These are phyloP conservation scores for Apocynum venetum DNA, from an alignment of 257 asterid species.

Conservation along the genomic window DNA sequence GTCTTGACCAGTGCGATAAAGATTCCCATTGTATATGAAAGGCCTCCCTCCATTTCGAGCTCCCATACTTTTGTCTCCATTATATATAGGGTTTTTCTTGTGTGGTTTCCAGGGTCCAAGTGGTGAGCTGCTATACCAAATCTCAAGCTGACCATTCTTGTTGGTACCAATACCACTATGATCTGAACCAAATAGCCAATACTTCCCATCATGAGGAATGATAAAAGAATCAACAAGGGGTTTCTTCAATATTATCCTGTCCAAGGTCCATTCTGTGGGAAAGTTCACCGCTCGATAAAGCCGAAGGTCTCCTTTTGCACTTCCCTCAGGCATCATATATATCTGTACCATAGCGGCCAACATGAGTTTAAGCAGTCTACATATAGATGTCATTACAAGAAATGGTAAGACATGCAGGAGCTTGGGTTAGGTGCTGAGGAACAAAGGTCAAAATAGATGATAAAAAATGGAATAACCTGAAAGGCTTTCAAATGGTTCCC, in stretches of 20 bases:
- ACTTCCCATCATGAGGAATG: slow-evolving; percentile 61
- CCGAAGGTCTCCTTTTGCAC: slow-evolving; percentile 85
- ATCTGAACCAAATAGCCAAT: slow-evolving; percentile 93
- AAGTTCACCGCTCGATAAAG: slow-evolving; percentile 78
- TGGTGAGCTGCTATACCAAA: slow-evolving; percentile 78
- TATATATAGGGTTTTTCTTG: slow-evolving; percentile 72
- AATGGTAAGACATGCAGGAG: background rate
- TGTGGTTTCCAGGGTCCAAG: slow-evolving; percentile 95
- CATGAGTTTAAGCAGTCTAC: background rate
- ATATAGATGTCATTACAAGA: background rate
- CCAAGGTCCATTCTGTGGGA: slow-evolving; percentile 78
- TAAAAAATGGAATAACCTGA: background rate
- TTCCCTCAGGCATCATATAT: slow-evolving; percentile 97
- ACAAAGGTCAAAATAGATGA: background rate
- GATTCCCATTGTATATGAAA: slow-evolving; percentile 52
- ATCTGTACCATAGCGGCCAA: slow-evolving; percentile 38
- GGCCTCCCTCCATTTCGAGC: slow-evolving; percentile 99
- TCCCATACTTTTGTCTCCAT: slow-evolving; percentile 67
- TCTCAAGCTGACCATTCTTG: slow-evolving; percentile 84
- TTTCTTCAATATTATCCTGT: slow-evolving; percentile 53
- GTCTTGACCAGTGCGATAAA: slow-evolving; percentile 89
- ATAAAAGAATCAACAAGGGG: slow-evolving; percentile 81
- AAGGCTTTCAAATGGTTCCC: background rate
- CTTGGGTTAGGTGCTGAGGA: background rate
- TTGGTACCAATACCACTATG: slow-evolving; percentile 69